Evolutionary conservation across 352 stramenopile species (phyloP), one percentile per base, ranked within the genome.

Genomic region (Halophytophthora batemanensis): DNA sequence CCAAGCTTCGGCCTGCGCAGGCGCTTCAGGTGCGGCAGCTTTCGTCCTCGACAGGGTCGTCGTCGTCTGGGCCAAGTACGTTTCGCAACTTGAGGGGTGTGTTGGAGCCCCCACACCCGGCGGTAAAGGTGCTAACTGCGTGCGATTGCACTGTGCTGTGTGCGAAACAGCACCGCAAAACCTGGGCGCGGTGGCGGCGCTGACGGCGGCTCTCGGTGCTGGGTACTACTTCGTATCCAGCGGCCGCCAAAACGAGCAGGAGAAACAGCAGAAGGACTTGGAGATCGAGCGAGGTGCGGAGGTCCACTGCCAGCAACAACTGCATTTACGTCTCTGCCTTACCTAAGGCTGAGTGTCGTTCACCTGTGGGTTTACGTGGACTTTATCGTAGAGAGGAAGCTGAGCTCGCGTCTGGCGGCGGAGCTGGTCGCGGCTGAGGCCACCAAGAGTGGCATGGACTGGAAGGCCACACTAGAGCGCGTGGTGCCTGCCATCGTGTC

Each of bases 401-500:
- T 93, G 44, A 90, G 72, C 50, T 66, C 65, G 23, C 77, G 82
- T 0, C 67, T 90, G 0, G 79, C 79, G 6, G 76, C 79, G 0
- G 77, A 88, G 45, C 67, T 88, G 4, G 63, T 88, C 25, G 75
- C 74, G 4, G 79, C 82, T n/a, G 77, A 88, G 48, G 68, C 69
- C 8, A 83, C 74, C 49, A 73, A 85, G 51, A 77, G 82, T 55
- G 81, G 72, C 43, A 53, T 68, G 40, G 82, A 90, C 57, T 94
- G 84, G 84, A 94, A 94, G 50, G 63, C 64, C 21, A 94, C 84
- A n/a, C 67, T 95, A 0, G 80, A 95, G 57, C 80, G 78, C 12
- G 82, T 93, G 14, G 81, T 95, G 19, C 82, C 84, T 11, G 84
- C 84, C 12, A 95, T 95, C 41, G 84, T 94, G 14, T 90, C 79